A percentile compares a stretch with the other conserved stretches of the same genome.
Conservation (phyloP, 495 filamentous ascomycete genomes). For the Pyrenula massariospora region DNA sequence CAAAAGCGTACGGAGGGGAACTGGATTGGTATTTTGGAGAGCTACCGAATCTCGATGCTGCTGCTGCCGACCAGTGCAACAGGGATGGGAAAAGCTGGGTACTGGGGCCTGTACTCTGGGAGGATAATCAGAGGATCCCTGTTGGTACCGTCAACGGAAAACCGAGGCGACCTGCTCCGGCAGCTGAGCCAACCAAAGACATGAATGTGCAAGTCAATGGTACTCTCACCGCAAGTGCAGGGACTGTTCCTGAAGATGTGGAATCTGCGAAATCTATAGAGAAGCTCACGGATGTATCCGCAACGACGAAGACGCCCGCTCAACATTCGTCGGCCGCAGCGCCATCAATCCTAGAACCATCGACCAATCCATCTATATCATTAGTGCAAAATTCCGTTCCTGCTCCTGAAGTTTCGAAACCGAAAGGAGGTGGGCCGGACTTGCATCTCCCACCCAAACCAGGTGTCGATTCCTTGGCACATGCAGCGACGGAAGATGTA, state of each 20-base stretch:
- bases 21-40: slow-evolving; percentile 71
- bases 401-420: not conserved
- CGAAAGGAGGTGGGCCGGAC: not conserved
- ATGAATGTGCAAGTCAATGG: not conserved
- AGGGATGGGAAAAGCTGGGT: slow-evolving; percentile 16
- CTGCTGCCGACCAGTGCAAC: slow-evolving; percentile 33
- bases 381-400: not conserved
- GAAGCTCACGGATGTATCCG: not conserved
- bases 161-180: slow-evolving; percentile 12
- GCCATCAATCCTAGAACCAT: not conserved
- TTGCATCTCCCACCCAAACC: not conserved
- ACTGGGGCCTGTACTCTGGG: slow-evolving; percentile 17
- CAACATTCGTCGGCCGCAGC: not conserved
- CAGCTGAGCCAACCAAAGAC: not conserved
- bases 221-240: not conserved
- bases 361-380: not conserved
- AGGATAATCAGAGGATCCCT: slow-evolving; percentile 28
- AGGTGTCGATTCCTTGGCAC: not conserved
- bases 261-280: not conserved
- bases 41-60: slow-evolving; percentile 56
- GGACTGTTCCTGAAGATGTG: not conserved
- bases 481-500: not conserved
- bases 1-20: slow-evolving; percentile 72
- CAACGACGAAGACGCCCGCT: not conserved
- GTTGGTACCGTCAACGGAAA: slow-evolving; percentile 29